Base-by-base conservation (phyloP, 352 stramenopile genomes). In the Phytopythium delawarense region DNA sequence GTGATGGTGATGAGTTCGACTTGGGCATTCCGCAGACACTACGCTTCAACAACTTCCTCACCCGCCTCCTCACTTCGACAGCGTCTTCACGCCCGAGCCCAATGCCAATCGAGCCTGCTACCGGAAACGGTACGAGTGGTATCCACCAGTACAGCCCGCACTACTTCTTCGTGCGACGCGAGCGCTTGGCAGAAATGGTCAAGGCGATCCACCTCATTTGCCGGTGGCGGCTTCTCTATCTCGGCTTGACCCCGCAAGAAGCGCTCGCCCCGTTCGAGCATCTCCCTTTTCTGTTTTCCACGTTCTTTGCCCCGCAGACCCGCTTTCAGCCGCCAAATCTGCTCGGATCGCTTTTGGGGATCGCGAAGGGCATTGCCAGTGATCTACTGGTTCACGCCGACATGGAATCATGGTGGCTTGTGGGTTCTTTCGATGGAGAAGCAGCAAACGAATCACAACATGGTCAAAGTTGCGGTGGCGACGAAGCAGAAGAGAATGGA, bases 241-340 rank as follows among this genome's bases (percentile, higher is more conserved):
- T 91, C 8, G 59, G 71, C 1, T 59, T 89, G 0, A 66, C 72
- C 15, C 69, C 80, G 2, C 60, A 65, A 4, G 75, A 88, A 34
- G 80, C 80, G 0, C 40, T 82, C 3, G 75, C 71, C 2, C 80
- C 80, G 7, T 91, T 91, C 45, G 63, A 81, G 32, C 82, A 91
- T 18, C 52, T 84, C 0, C 62, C 62, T 11, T 81, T 71, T 28
- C 64, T 81, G 42, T 78, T 78, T 30, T 70, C 75, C 21, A 69
- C 71, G 12, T 68, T 71, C 34, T 65, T 69, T 42, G 63, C 64
- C 9, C 51, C 58, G 5, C 63, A 53, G 6, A 23, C 50, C 39
- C 32, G 57, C 8, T 69, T 73, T 53, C 56, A 71, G 23, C 59
- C 70, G 13, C 67, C 67, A 62, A 75, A 66, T 32, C 60, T 75